Evolutionary conservation across 495 filamentous ascomycete genomes (phyloP).

Genomic region (Podospora conica): DNA sequence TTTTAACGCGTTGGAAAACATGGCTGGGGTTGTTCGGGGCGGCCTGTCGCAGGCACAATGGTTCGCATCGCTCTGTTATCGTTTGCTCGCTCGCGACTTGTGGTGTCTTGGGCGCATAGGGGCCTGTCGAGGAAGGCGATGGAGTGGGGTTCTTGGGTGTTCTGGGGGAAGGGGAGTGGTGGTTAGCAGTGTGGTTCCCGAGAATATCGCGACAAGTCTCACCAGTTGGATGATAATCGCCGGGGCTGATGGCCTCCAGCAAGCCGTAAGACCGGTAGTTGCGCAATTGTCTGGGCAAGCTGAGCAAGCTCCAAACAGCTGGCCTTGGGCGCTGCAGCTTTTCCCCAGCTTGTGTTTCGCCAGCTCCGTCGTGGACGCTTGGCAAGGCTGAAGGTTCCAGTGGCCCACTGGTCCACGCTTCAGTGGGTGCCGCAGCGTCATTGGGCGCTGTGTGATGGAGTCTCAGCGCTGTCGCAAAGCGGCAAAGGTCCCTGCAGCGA

Average conservation of each 20-base stretch:
- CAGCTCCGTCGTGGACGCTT: conserved; percentile 5
- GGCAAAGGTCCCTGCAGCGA: not conserved
- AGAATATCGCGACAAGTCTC: not conserved
- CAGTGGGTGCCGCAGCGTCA: not conserved
- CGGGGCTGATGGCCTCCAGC: too few relatives aligned
- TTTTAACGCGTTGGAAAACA: conserved; percentile 90
- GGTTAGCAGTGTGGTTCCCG: not conserved
- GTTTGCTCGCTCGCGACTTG: not conserved
- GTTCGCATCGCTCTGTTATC: conserved; percentile 12
- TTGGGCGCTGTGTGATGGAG: not conserved
- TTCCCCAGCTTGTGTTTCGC: conserved; percentile 5
- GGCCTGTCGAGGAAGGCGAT: not conserved
- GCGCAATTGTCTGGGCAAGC: not conserved
- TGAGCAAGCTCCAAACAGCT: not conserved
- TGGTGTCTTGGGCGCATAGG: not conserved
- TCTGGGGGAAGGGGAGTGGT: not conserved
- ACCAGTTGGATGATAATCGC: not conserved
- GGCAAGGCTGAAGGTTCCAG: conserved; percentile 7
- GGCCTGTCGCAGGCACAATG: not conserved
- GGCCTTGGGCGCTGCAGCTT: not conserved
- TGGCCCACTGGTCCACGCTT: not conserved
- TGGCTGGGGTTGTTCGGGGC: conserved; percentile 43
- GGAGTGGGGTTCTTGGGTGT: not conserved
- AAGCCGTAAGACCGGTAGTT: not conserved
- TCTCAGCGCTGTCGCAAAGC: not conserved